Conservation (phyloP, 106 monocot species). For the Posidonia australis region DNA sequence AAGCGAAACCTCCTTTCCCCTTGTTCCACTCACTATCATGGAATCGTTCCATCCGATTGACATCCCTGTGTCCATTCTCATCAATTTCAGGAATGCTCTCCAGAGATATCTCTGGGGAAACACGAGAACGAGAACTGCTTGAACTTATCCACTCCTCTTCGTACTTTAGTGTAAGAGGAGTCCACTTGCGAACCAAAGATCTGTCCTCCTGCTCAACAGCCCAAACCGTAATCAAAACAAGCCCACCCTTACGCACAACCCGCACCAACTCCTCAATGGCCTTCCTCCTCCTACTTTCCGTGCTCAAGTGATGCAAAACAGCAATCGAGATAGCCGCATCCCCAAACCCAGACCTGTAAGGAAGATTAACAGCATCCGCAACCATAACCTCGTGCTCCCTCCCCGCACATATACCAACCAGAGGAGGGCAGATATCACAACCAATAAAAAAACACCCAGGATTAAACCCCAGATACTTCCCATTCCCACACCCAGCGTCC, state of each 20-base stretch:
- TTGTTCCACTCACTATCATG: constrained; percentile 2
- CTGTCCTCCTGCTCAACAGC: constrained; percentile 87
- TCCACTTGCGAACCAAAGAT: constrained; percentile 75
- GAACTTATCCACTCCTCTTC: constrained; percentile 75
- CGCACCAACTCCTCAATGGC: constrained; percentile 83
- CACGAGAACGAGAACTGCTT: constrained; percentile 26
- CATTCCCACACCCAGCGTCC: constrained; percentile 96
- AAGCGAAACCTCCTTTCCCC: constrained; percentile 1
- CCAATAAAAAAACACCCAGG: constrained; percentile 65
- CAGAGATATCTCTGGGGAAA: constrained; percentile 20
- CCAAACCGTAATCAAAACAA: constrained; percentile 90
- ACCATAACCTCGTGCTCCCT: constrained; percentile 77
- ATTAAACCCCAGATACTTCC: constrained; percentile 77
- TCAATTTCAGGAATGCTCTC: constrained; percentile 64
- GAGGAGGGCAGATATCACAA: constrained; percentile 74
- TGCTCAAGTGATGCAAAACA: constrained; percentile 90
- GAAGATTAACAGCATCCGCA: constrained; percentile 86
- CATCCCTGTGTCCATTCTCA: constrained; percentile 13
- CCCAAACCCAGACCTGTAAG: constrained; percentile 57
- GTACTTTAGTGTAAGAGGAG: constrained; percentile 68
- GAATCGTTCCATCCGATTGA: background rate
- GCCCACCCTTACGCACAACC: constrained; percentile 61
- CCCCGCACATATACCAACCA: constrained; percentile 68
- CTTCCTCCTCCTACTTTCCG: constrained; percentile 68
- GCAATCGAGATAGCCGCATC: constrained; percentile 95